A percentile compares a stretch with the other conserved stretches of the same genome.
Evolutionary conservation across 2,329 filamentous ascomycete species (phyloP).

Genomic region (Penicillium sp.): DNA sequence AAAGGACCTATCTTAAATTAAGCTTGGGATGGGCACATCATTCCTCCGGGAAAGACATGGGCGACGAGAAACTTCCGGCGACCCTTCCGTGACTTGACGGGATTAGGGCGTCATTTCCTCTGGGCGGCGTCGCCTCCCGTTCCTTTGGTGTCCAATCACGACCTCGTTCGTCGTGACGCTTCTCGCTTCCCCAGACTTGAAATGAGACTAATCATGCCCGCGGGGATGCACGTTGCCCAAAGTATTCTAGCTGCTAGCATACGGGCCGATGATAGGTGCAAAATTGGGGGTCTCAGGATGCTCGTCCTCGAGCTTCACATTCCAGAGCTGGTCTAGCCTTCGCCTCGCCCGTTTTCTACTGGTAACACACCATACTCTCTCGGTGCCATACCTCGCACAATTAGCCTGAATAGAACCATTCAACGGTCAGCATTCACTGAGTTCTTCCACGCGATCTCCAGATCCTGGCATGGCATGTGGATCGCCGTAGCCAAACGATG

Average conservation of each 20-base stretch:
- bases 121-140: slow-evolving; percentile 5
- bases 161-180: not conserved
- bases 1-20: not conserved
- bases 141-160: slow-evolving; percentile 12
- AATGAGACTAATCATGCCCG: not conserved
- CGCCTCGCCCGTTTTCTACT: not conserved
- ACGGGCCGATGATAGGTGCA: slow-evolving; percentile 19
- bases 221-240: slow-evolving; percentile 6
- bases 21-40: not conserved
- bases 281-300: slow-evolving; percentile 3
- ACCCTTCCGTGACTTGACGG: slow-evolving; percentile 16
- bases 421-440: not conserved
- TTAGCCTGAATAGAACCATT: slow-evolving; percentile 19
- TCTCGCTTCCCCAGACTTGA: slow-evolving; percentile 20
- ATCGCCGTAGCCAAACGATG: not conserved
- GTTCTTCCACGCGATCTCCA: slow-evolving; percentile 16
- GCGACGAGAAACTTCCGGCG: not conserved
- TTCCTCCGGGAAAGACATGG: not conserved
- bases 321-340: slow-evolving; percentile 12
- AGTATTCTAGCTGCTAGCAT: not conserved
- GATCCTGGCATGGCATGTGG: slow-evolving; percentile 9
- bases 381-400: not conserved
- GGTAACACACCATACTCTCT: not conserved
- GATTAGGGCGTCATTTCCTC: slow-evolving; percentile 15
- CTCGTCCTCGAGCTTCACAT: slow-evolving; percentile 4